phyloP scores from a whole-genome alignment of 1,284 basidiomycete species.

The Porphyrellus sp. region DNA sequence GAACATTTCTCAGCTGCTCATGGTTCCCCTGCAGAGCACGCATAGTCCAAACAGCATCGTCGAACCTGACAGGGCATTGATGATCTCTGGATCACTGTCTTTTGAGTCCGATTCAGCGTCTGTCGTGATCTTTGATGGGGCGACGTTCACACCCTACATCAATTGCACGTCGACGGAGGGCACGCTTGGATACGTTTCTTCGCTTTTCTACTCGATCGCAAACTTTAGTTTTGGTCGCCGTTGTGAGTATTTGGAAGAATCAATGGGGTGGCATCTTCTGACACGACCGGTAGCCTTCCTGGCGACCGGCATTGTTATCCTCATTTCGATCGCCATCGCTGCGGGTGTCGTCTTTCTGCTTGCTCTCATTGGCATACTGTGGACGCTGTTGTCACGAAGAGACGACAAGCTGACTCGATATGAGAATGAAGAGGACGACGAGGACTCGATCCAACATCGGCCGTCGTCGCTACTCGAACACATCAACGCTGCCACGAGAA shows the following conservation, averaged over 20 bases:
- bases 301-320: constrained; percentile 89
- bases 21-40: constrained; percentile 82
- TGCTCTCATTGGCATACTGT: constrained; percentile 83
- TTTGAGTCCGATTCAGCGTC: constrained; percentile 75
- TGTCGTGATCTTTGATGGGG: constrained; percentile 85
- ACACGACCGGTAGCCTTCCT: constrained; percentile 65
- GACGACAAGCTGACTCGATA: constrained; percentile 65
- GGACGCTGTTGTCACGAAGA: constrained; percentile 80
- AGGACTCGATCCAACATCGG: constrained; percentile 67
- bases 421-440: constrained; percentile 69
- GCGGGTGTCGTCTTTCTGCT: constrained; percentile 93
- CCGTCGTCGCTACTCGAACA: constrained; percentile 80
- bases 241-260: constrained; percentile 48
- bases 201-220: constrained; percentile 78
- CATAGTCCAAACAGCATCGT: constrained; percentile 72
- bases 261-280: not conserved
- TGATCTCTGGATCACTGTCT: constrained; percentile 81
- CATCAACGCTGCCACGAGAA: constrained; percentile 83
- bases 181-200: constrained; percentile 67
- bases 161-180: constrained; percentile 68
- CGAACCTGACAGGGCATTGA: constrained; percentile 84
- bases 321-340: constrained; percentile 95
- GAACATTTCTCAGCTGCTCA: constrained; percentile 78
- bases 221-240: constrained; percentile 71
- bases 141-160: constrained; percentile 81